Base-by-base conservation (phyloP, 176 grass and related monocot species). In the Poa annua region DNA sequence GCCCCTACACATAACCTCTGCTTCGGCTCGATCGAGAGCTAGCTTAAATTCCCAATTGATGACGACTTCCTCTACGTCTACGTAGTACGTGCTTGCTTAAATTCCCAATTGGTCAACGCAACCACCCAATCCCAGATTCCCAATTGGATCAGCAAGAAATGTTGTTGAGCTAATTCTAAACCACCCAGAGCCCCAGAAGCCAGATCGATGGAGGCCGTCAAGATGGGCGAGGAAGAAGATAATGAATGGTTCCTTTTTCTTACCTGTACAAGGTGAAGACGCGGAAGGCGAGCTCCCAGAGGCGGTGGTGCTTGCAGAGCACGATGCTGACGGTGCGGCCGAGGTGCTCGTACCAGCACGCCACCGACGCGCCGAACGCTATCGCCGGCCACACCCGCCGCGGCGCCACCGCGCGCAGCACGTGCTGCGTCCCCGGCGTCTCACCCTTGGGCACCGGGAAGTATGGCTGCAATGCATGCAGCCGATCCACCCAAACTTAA, bases 321-420 rank as follows among this genome's bases (percentile, higher is more conserved):
- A 97, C 80, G 78, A 97, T 85, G 90, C 90, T 89, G 52, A 94
- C 90, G 42, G 92, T 85, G 56, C 95, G 85, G 70, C 95, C 86
- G 39, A 97, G 90, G 91, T 97, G 95, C 86, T 97, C 92, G 90
- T 97, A 97, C 95, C 95, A 97, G 85, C 95, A 97, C 36, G 89
- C 86, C 17, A 97, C 89, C 14, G 95, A 97, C 24, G 95, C 86
- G 0, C 95, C 95, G 80, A 97, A 94, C 6, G 90, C 88, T 47
- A 97, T 92, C 64, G 86, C 3, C 71, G 95, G 95, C 95, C 95
- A 97, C 67, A 97, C 92, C 66, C 92, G 85, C 42, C 95, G 84
- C 64, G 95, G 92, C 63, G 95, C 95, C 92, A 97, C 95, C 65
- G 82, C 86, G 49, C 95, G 74, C 13, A 97, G 87, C 75, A 94